phyloP scores from a whole-genome alignment of 169 alveolate genomes.

The Besnoitia besnoiti region DNA sequence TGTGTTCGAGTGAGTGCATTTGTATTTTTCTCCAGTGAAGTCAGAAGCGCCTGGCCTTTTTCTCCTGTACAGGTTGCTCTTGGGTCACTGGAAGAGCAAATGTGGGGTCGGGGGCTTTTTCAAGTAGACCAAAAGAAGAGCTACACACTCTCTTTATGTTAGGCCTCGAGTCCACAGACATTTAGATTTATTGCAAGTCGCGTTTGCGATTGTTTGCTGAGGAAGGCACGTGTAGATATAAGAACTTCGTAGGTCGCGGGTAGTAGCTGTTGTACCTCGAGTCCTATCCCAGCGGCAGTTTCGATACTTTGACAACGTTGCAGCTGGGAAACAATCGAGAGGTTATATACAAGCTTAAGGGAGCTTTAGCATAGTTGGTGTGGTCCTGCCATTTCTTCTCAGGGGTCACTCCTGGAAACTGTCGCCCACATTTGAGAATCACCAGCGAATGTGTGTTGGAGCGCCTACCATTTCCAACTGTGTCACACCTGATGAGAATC shows the following conservation, averaged over 20 bases:
- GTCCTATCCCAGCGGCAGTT: background rate
- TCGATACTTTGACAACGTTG: background rate
- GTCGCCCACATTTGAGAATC: background rate
- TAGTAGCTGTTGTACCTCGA: background rate
- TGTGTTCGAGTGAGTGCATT: background rate
- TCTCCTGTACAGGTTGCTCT: constrained; percentile 23
- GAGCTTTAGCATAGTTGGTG: constrained; percentile 6
- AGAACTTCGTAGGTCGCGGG: too few species aligned
- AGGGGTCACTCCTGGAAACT: constrained; percentile 1
- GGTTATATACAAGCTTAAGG: background rate
- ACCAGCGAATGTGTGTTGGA: background rate
- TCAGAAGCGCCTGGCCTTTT: constrained; percentile 32
- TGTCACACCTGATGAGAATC: background rate
- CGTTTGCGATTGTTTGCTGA: too few species aligned
- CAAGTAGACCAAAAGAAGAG: too few species aligned
- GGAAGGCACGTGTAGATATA: too few species aligned
- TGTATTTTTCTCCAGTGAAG: constrained; percentile 3
- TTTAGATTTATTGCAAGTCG: too few species aligned
- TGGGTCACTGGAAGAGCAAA: constrained; percentile 33
- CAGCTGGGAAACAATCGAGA: constrained; percentile 13
- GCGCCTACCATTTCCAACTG: background rate
- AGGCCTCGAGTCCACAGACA: too few species aligned
- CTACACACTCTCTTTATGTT: too few species aligned
- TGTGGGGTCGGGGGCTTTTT: background rate
- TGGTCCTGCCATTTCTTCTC: background rate